These are phyloP conservation scores for Eustoma russellianum DNA, from an alignment of 257 asterid species.

Conservation along the genomic window DNA sequence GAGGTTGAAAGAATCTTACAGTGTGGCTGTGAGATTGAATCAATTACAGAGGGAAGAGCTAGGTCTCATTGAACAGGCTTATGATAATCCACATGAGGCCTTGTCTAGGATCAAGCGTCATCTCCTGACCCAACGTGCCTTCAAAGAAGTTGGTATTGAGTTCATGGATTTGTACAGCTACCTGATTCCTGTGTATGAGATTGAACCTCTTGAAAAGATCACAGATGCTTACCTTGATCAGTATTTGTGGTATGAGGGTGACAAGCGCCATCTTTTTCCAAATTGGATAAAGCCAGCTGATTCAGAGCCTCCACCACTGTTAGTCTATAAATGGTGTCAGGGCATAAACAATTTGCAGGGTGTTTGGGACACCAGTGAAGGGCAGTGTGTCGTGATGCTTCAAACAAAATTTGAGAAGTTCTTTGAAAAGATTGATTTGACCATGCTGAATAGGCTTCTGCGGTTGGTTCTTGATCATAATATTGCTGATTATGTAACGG, in stretches of 20 bases:
- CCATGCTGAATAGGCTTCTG: slow-evolving; percentile 97
- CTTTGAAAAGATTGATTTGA: slow-evolving; percentile 87
- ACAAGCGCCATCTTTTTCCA: slow-evolving; percentile 92
- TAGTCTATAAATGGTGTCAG: slow-evolving; percentile 99
- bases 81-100: slow-evolving; percentile 98
- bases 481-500: slow-evolving; percentile 97
- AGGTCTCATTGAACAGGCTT: slow-evolving; percentile 97
- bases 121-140: slow-evolving; percentile 95
- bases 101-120: slow-evolving; percentile 94
- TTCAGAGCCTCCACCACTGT: slow-evolving; percentile 94
- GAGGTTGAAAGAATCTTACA: slow-evolving; percentile 94
- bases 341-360: slow-evolving; percentile 91
- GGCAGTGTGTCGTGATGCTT: slow-evolving; percentile 99
- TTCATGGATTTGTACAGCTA: slow-evolving; percentile 97
- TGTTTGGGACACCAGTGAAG: slow-evolving; percentile 97
- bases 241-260: slow-evolving; percentile 98
- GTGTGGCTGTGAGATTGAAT: slow-evolving; percentile 95
- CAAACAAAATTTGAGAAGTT: slow-evolving; percentile 92
- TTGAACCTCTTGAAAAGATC: slow-evolving; percentile 96
- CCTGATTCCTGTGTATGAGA: slow-evolving; percentile 95
- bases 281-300: slow-evolving; percentile 99
- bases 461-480: slow-evolving; percentile 94
- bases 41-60: slow-evolving; percentile 92
- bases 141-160: slow-evolving; percentile 97
- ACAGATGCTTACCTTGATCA: slow-evolving; percentile 99